Evolutionary conservation across 2,329 filamentous ascomycete species (phyloP).

Genomic region (Claviceps pazoutovae): DNA sequence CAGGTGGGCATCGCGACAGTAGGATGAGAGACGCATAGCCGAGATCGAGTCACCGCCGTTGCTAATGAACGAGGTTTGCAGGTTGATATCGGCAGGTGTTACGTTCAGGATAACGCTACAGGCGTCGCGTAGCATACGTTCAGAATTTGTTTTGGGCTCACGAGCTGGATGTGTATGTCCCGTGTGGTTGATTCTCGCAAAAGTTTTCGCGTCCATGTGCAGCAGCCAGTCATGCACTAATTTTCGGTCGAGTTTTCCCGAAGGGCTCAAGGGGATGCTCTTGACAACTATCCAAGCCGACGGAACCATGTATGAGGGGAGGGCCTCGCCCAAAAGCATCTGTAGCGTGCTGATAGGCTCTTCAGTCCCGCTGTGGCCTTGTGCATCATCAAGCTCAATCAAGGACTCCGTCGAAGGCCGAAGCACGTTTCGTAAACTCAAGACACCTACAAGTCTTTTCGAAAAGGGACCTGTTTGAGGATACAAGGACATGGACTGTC

Average conservation of each 20-base stretch:
- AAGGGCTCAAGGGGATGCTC: conserved; percentile 6
- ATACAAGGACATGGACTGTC: background rate
- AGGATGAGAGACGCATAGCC: conserved; percentile 29
- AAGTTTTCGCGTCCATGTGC: background rate
- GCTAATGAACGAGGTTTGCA: conserved; percentile 22
- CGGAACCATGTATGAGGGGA: conserved; percentile 4
- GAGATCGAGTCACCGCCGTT: conserved; percentile 31
- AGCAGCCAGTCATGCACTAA: conserved; percentile 4
- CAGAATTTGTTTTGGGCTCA: background rate
- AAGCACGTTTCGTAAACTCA: background rate
- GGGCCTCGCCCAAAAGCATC: conserved; percentile 3
- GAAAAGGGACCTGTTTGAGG: background rate
- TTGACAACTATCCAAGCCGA: background rate
- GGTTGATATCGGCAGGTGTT: conserved; percentile 13
- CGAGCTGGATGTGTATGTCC: background rate
- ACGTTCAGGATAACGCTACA: conserved; percentile 29
- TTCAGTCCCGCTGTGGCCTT: background rate
- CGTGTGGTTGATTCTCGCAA: background rate
- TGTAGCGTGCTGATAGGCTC: conserved; percentile 5
- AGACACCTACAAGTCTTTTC: conserved; percentile 1
- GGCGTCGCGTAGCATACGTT: conserved; percentile 10
- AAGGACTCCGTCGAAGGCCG: background rate
- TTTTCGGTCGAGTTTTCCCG: conserved; percentile 9
- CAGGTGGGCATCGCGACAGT: conserved; percentile 18
- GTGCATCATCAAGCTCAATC: background rate